Conservation (phyloP, 148 eudicot genomes). For the Pharnaceum exiguum region DNA sequence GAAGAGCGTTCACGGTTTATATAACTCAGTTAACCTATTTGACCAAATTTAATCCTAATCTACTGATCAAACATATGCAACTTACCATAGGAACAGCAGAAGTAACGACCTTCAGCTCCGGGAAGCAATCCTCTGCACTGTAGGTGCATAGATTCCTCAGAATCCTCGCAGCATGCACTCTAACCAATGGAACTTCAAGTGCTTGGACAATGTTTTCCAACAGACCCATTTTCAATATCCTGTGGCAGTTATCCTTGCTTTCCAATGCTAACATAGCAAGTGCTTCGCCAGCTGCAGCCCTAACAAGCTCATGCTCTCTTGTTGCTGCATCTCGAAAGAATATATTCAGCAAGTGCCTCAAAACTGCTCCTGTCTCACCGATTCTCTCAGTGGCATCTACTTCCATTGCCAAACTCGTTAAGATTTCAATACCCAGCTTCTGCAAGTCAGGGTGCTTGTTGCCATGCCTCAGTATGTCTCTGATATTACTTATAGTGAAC, state of each 20-base stretch:
- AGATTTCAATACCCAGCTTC: constrained; percentile 71
- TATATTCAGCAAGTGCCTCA: constrained; percentile 58
- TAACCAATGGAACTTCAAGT: constrained; percentile 44
- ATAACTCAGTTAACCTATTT: too few relatives aligned
- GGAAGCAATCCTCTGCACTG: constrained; percentile 43
- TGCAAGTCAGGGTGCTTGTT: constrained; percentile 58
- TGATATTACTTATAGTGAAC: constrained; percentile 74
- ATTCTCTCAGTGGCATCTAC: constrained; percentile 78
- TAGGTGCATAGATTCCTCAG: constrained; percentile 66
- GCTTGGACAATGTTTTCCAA: constrained; percentile 40
- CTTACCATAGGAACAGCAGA: constrained; percentile 67
- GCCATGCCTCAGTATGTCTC: constrained; percentile 65
- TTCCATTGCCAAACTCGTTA: constrained; percentile 72
- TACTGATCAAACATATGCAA: background rate
- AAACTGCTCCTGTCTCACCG: constrained; percentile 77
- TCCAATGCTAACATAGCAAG: constrained; percentile 72
- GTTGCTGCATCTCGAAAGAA: constrained; percentile 40
- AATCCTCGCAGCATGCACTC: constrained; percentile 63
- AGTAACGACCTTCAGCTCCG: constrained; percentile 35
- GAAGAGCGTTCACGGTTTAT: too few relatives aligned
- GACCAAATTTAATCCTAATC: too few relatives aligned
- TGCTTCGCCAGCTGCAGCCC: constrained; percentile 78
- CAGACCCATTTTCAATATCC: constrained; percentile 40
- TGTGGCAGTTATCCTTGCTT: constrained; percentile 50
- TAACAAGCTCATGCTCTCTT: constrained; percentile 33